These are phyloP conservation scores for Wickerhamiella hasegawae DNA, from an alignment of 805 yeast species.

Conservation along the genomic window DNA sequence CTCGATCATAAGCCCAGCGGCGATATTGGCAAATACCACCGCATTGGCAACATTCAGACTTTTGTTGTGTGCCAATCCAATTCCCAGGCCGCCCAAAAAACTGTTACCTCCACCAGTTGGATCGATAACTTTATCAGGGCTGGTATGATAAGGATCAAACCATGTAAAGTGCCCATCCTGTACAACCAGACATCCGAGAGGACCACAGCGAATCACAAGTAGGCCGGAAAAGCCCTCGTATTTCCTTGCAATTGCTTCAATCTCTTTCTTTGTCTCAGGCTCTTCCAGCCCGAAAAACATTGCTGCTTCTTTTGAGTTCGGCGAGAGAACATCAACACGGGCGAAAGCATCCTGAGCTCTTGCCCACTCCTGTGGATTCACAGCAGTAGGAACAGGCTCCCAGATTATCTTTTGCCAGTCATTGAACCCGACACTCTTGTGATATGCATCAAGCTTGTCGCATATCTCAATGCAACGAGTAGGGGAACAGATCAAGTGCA, in stretches of 20 bases:
- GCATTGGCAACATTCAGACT: conserved; percentile 30
- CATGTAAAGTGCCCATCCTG: conserved; percentile 24
- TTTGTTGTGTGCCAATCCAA: conserved; percentile 29
- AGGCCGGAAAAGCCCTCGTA: conserved; percentile 29
- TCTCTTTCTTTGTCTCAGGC: conserved; percentile 26
- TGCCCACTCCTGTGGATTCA: conserved; percentile 32
- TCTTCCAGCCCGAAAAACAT: conserved; percentile 33
- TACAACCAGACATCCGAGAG: conserved; percentile 43
- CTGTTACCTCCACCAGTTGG: conserved; percentile 96
- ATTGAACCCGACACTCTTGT: not conserved
- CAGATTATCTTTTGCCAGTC: conserved; percentile 38
- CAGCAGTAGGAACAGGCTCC: conserved; percentile 79
- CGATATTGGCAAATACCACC: conserved; percentile 50
- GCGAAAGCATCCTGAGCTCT: conserved; percentile 26
- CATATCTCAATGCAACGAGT: conserved; percentile 35
- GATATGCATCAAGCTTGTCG: conserved; percentile 1
- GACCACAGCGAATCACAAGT: conserved; percentile 62
- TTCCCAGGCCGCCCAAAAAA: conserved; percentile 64
- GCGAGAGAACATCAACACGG: conserved; percentile 49
- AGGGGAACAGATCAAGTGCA: conserved; percentile 66
- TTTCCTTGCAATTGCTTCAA: conserved; percentile 29
- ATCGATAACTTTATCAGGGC: conserved; percentile 42
- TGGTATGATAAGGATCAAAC: conserved; percentile 62
- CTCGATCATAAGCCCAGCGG: conserved; percentile 72
- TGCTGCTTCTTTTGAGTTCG: conserved; percentile 76